Percentiles rank a stretch among this genome's conserved stretches.
These are phyloP conservation scores for Astragalus membranaceus DNA, from an alignment of 306 rosid genomes.

Conservation along the genomic window DNA sequence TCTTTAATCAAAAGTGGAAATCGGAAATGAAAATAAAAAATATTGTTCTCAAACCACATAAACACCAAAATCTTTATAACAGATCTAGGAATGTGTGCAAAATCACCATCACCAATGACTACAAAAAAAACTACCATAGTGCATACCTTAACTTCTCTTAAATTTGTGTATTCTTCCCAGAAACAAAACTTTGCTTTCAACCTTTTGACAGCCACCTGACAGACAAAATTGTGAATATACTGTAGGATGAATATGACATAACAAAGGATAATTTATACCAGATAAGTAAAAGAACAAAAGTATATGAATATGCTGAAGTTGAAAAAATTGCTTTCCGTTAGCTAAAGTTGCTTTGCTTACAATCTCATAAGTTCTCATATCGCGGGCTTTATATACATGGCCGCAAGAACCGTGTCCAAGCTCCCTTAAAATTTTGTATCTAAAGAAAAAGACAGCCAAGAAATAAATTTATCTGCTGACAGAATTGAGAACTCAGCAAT, in stretches of 20 bases:
- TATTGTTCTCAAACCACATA: not conserved
- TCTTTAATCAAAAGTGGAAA: not conserved
- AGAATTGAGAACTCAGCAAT: conserved; percentile 12
- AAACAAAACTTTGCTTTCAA: conserved; percentile 81
- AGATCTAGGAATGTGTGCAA: conserved; percentile 11
- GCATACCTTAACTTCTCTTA: conserved; percentile 79
- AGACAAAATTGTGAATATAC: not conserved
- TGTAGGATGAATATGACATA: not conserved
- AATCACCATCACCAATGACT: not conserved
- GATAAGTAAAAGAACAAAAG: not conserved
- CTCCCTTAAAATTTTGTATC: conserved; percentile 74
- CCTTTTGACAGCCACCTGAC: conserved; percentile 80
- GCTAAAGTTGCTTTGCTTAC: conserved; percentile 48
- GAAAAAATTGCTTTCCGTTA: not conserved
- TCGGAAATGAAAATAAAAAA: not conserved
- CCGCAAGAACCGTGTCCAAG: conserved; percentile 94
- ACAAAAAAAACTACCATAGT: not conserved
- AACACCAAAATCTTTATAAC: not conserved
- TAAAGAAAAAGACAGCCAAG: conserved; percentile 13
- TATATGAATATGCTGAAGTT: not conserved
- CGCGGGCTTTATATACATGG: conserved; percentile 77
- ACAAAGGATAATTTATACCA: conserved; percentile 1
- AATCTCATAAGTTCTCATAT: conserved; percentile 56
- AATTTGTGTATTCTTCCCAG: conserved; percentile 76
- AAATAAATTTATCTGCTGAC: not conserved